Base-by-base conservation (phyloP, 1,284 basidiomycete species). In the Fomes fomentarius region DNA sequence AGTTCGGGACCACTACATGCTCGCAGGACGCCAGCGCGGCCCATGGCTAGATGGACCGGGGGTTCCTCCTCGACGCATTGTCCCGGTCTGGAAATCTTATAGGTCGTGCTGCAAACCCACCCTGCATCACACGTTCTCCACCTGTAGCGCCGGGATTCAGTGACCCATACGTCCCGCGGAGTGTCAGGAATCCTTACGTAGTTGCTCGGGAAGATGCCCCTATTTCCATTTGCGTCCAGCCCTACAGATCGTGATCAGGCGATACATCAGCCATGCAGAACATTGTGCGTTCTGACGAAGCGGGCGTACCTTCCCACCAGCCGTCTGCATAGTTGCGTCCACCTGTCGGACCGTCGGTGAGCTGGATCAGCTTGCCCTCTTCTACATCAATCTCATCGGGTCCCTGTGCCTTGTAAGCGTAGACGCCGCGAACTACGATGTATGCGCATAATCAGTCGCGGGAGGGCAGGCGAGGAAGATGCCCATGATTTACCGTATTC, bases 121-220 rank as follows among this genome's bases (percentile, higher is more conserved):
- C 24, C 39, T 42, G 22, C 25, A 26, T 33, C 47, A 45, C 19
- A 37, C 59, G 26, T 54, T 52, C 28, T 61, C 56, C 44, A 61
- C 59, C 59, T 61, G 54, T 45, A 37, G 14, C 41, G 48, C 31
- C n/a, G 25, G 33, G 28, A 33, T 25, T 45, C 8, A 49, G 43
- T 14, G 12, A 24, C 24, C n/a, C 33, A n/a, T 30, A 28, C 50
- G 31, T 31, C 37, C 42, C 50, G 50, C 21, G 39, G 17, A 44
- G 8, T 33, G 22, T 30, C 30, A 58, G 45, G 47, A 54, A 39
- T 45, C 79, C 87, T 71, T 71, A 92, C 90, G 77, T 92, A 92
- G 72, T 90, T 91, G 70, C 87, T 90, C 33, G 89, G 90, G 73
- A 92, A 92, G 63, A 92, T 89, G 11, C 89, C 89, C 70, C 82